These are phyloP conservation scores for Lipomyces kockii DNA, from an alignment of 805 yeast species.

Conservation along the genomic window DNA sequence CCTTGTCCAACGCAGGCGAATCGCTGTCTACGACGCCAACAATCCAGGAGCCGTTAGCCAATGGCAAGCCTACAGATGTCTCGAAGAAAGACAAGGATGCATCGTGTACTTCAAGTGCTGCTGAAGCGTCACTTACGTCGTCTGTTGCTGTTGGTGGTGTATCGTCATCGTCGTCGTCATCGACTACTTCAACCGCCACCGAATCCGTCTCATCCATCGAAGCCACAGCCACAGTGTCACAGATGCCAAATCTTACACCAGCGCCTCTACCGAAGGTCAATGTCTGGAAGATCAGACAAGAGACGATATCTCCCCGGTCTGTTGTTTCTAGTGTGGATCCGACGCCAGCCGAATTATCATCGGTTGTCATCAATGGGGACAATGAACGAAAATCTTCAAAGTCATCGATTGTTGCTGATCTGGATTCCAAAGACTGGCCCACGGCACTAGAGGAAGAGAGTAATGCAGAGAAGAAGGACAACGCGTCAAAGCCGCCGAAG, in stretches of 20 bases:
- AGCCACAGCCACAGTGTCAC: conserved; percentile 40
- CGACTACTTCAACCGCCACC: conserved; percentile 30
- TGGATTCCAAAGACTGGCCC: conserved; percentile 46
- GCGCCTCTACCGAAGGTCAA: conserved; percentile 67
- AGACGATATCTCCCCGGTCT: conserved; percentile 4
- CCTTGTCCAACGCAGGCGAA: conserved; percentile 31
- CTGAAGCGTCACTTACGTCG: conserved; percentile 4
- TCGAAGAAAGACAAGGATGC: conserved; percentile 38
- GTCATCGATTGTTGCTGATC: conserved; percentile 34
- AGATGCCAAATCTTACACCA: conserved; percentile 55
- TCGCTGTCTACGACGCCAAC: conserved; percentile 39
- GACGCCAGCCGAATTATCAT: conserved; percentile 33
- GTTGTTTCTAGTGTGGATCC: conserved; percentile 28
- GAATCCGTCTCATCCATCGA: conserved; percentile 24
- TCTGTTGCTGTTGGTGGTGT: conserved; percentile 16
- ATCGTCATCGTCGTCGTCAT: conserved; percentile 14
- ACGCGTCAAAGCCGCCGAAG: conserved; percentile 10
- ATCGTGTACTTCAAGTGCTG: conserved; percentile 36
- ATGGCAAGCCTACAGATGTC: conserved; percentile 1
- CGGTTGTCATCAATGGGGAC: conserved; percentile 42
- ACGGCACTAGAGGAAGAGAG: conserved; percentile 44
- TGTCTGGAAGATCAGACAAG: conserved; percentile 58
- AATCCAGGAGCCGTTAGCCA: conserved; percentile 4
- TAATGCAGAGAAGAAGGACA: conserved; percentile 23
- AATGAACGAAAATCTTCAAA: conserved; percentile 35